Base-by-base conservation (phyloP, 1,139 yeast species). In the Geotrichum australiense region DNA sequence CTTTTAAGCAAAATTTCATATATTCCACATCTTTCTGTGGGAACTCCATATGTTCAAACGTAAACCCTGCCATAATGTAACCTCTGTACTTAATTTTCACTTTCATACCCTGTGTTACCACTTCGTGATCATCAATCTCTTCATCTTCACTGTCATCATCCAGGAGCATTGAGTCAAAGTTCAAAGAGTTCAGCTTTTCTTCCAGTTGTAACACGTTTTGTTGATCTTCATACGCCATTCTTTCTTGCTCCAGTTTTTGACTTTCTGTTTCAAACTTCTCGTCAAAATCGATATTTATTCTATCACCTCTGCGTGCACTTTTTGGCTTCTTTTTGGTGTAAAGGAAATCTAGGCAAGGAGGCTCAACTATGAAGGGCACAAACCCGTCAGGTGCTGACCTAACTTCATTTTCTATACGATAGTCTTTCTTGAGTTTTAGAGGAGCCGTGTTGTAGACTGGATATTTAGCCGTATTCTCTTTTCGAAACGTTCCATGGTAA, bases 1-100 rank as follows among this genome's bases (percentile, higher is more conserved):
- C 62, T 18, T 48, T 47, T 10, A 53, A 58, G 30, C 61, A 59
- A 10, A 55, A 50, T 43, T 61, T 59, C 56, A 76, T 67, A 37
- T 67, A 68, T 33, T 77, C 75, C 22, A 78, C 64, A 41, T 68
- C 68, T 2, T 65, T 68, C 1, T 67, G 66, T 10, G 63, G 56
- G 39, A 74, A 63, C 2, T 54, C 58, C 8, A 62, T 59, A 20
- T 58, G 55, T 0, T 47, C 43, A 29, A 64, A 61, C 39, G 65
- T 65, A 53, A 77, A 76, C 10, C 73, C 69, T 1, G 73, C 77
- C 50, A 80, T 64, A 31, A 79, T 54, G 49, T 66, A 78, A 0
- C 85, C 85, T 1, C 81, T 80, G 12, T 74, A 66, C 47, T 74
- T 65, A 45, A 71, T 62, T 48, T 66, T 71, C 11, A 77, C 63